Evolutionary conservation across 2,329 filamentous ascomycete species (phyloP), one percentile per base, ranked within the genome.

Genomic region (Colletotrichum costaricense): DNA sequence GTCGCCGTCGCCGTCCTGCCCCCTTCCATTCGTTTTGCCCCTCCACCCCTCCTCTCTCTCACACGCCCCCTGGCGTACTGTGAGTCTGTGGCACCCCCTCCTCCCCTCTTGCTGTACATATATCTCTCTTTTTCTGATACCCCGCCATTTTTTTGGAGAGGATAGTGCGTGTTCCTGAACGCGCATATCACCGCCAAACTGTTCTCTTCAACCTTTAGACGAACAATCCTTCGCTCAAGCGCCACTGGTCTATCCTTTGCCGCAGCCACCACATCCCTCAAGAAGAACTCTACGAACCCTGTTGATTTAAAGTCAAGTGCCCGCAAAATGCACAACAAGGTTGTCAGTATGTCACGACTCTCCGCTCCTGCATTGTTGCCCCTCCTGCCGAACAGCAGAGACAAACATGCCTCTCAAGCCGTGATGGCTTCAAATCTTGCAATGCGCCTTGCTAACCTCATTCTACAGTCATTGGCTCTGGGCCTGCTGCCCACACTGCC

Each of bases 401-500:
- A 22, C 42, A 22, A 11, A 11, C 42, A 9, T 49, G 42, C 42
- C 3, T 49, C 11, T 4, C 35, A 16, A 54, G 26, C 52, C 67
- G 65, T 22, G 67, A 70, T 57, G 67, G 67, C 70, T 56, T 73
- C 60, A 57, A 49, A 4, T 26, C 19, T 38, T 33, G 60, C 35
- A 62, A 57, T 70, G 56, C 56, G 42, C 42, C 35, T 6, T 71
- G 38, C 68, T 71, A 46, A 71, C 63, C 19, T 11, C 22, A 5
- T 30, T 35, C 12, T 24, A 75, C 71, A 92, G 90, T 95, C 81
- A 93, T 94, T 86, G 95, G 97, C 87, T 99, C 97, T 75, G 97
- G 97, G 87, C 97, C 97, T 76, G 97, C 95, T 78, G 97, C 95
- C 85, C 97, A 99, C 87, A 99, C 97, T 59, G 97, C 97, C 75